phyloP scores from a whole-genome alignment of 139 green algal species.

The Zygnema cylindricum region DNA sequence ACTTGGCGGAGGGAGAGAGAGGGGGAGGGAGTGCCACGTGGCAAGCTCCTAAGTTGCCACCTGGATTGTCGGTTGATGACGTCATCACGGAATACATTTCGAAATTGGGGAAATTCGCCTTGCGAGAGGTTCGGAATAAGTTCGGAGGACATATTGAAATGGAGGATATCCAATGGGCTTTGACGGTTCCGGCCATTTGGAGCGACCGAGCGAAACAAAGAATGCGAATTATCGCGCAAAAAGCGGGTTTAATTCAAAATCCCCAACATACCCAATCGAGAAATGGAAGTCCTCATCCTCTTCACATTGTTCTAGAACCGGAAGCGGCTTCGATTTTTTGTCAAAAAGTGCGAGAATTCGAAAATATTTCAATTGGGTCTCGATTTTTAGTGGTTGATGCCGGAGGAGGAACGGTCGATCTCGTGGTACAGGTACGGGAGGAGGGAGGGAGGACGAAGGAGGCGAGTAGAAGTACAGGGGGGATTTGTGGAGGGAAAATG shows the following conservation, averaged over 20 bases:
- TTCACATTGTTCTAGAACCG: not conserved
- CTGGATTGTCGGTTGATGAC: not conserved
- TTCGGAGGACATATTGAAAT: not conserved
- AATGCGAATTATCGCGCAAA: not conserved
- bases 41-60: not conserved
- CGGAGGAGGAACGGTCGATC: not conserved
- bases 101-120: not conserved
- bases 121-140: not conserved
- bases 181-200: not conserved
- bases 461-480: not conserved
- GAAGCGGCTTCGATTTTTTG: not conserved
- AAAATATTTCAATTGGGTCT: not conserved
- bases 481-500: not conserved
- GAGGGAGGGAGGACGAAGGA: not conserved
- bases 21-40: not conserved
- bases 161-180: not conserved
- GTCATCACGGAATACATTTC: not conserved
- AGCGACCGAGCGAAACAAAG: not conserved
- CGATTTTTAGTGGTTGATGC: not conserved
- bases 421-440: not conserved
- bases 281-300: not conserved
- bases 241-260: not conserved
- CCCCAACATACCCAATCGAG: not conserved
- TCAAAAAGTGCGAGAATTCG: not conserved
- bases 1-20: not conserved